Conservation (phyloP, 495 filamentous ascomycete genomes). For the Lasiosphaeria ovina region DNA sequence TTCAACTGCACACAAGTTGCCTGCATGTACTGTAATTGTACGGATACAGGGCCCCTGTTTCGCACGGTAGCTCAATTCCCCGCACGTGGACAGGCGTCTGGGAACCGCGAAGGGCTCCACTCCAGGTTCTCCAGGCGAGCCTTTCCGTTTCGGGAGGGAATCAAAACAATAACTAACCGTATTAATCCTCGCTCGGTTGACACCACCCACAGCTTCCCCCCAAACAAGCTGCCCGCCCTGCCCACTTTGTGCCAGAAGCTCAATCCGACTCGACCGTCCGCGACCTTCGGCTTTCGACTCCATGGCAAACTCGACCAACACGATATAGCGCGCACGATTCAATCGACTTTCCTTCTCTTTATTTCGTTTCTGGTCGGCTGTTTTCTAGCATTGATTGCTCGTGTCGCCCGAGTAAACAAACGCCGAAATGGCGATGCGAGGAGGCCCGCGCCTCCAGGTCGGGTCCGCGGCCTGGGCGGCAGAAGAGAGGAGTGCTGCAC, state of each 20-base stretch:
- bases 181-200: constrained; percentile 12
- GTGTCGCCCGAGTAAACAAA: constrained; percentile 11
- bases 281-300: constrained; percentile 4
- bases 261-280: neutral
- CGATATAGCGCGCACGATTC: constrained; percentile 1
- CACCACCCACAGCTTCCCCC: constrained; percentile 30
- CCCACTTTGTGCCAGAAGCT: constrained; percentile 16
- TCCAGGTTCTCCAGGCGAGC: constrained; percentile 14
- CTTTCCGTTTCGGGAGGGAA: constrained; percentile 30
- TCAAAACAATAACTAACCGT: constrained; percentile 34
- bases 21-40: no score
- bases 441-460: constrained; percentile 52
- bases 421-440: constrained; percentile 50
- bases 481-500: constrained; percentile 49
- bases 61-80: constrained; percentile 7
- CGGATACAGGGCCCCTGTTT: neutral
- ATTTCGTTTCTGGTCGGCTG: neutral
- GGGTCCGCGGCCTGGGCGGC: constrained; percentile 55
- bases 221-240: constrained; percentile 13
- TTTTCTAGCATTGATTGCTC: neutral
- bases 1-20: no score
- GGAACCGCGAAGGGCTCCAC: constrained; percentile 20
- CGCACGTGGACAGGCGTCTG: constrained; percentile 33
- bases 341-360: constrained; percentile 2
- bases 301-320: constrained; percentile 9